Evolutionary conservation across 192 early-diverging fungal species (phyloP), one percentile per base, ranked within the genome.

Genomic region (Backusella parvicylindrica): DNA sequence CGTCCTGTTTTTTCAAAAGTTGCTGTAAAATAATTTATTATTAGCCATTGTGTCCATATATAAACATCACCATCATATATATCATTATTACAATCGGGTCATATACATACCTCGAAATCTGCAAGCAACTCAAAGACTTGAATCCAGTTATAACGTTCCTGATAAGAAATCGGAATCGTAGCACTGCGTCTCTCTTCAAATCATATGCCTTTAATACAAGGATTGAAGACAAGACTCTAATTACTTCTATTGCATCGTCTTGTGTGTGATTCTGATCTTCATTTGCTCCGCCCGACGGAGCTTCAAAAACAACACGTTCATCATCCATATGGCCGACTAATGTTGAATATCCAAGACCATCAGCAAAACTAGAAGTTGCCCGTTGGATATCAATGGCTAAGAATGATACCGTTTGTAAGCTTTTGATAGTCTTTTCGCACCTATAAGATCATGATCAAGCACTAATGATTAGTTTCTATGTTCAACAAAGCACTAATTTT

Each of bases 1-100:
- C 40, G 40, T 41, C 40, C 40, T 41, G 40, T 41, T 41, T 13
- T 15, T 41, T 64, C 60, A 64, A 64, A 64, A 64, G 2, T 31
- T 64, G 60, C 60, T 64, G 26, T 30, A 64, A 64, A 64, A 64
- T 64, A 64, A 64, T 33, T 64, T 64, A 64, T 64, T 64, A 30
- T 64, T 64, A 32, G 60, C 26, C 60, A 30, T 13, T 64, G 60
- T 64, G 60, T 64, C 60, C 60, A 64, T 30, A 64, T 64, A 64
- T 64, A 64, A 64, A 64, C 60, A 64, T 64, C 60, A 30, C 4
- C 26, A 64, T 64, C 26, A 64, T 41, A 41, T 41, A 41, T 41
- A 41, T 41, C 40, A 41, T 41, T 41, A 41, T 41, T 41, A 15
- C 40, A 41, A 41, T 41, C 13, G 3, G 40, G 13, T 41, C 40